Base-by-base conservation (phyloP, 2,329 filamentous ascomycete genomes). In the Aspergillus thermomutatus region DNA sequence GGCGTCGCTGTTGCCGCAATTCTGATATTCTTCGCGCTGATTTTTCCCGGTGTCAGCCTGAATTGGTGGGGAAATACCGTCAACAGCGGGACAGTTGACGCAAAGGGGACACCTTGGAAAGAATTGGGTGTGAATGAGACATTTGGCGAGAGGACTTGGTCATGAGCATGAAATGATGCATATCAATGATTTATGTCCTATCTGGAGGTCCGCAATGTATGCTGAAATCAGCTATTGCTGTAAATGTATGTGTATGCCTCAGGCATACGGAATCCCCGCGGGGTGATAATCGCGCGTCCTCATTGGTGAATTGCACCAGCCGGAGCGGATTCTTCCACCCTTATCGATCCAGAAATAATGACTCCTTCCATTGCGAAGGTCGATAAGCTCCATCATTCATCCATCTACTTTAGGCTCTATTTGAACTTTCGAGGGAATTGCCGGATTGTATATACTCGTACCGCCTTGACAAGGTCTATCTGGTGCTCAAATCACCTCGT, bases 1-100 rank as follows among this genome's bases (percentile, higher is more conserved):
- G 73, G 70, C 2, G 64, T 72, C 17, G 73, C 72, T 17, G 64
- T 75, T 17, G 68, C 71, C 1, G 68, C 68, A 1, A 67, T 75
- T 25, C 60, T 75, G 17, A 73, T 74, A 26, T 74, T 75, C 61
- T 74, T 75, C 53, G 64, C 62, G 8, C 63, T 75, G 52, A 67
- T 68, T 23, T 74, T 75, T 57, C 68, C 69, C 2, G 67, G 69
- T 3, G 57, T 64, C 10, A 64, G 45, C 11, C 54, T 72, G 23
- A 60, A 49, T 21, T 73, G 70, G 69, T 72, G 71, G 71, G 70
- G 71, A 4, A 77, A 75, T 26, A 69, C 66, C 3, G 59, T 65
- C 6, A 64, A 64, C 34, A 25, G 37, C 27, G 60, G 57, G 2
- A 76, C 75, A 3, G 73, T 72, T 8, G 75, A 77, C 53, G 67